Conservation (phyloP, 2,329 filamentous ascomycete species). For the Daldinia eschscholtzii region DNA sequence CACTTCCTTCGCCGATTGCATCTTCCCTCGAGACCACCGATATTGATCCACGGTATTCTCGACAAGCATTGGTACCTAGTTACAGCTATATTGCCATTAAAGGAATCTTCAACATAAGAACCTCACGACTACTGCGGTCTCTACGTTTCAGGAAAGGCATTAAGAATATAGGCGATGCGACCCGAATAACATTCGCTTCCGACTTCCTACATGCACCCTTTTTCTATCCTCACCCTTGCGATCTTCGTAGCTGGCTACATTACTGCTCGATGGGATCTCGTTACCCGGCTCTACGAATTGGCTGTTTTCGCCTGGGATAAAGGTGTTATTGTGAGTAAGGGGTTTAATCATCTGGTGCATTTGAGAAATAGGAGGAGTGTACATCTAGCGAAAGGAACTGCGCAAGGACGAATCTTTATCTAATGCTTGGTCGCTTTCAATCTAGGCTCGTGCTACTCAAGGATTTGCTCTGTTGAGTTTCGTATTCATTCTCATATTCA, state of each 20-base stretch:
- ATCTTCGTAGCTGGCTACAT: constrained; percentile 99
- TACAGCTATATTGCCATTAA: not conserved
- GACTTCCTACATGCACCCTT: constrained; percentile 84
- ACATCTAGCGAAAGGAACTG: not conserved
- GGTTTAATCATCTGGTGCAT: not conserved
- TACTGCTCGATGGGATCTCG: constrained; percentile 98
- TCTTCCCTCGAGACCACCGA: not conserved
- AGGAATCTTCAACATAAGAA: too few relatives aligned
- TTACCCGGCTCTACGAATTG: constrained; percentile 96
- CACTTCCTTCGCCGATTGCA: not conserved
- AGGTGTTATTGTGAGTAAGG: constrained; percentile 84
- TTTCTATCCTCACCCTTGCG: constrained; percentile 93
- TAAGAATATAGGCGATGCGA: constrained; percentile 44
- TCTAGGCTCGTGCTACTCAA: constrained; percentile 84
- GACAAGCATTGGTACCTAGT: not conserved
- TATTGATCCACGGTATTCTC: not conserved
- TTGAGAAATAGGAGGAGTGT: constrained; percentile 8
- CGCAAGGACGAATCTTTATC: constrained; percentile 6
- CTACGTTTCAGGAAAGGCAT: not conserved
- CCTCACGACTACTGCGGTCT: not conserved
- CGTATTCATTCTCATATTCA: constrained; percentile 84
- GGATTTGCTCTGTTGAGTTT: constrained; percentile 86
- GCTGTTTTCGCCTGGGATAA: constrained; percentile 98
- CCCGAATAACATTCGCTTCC: constrained; percentile 53
- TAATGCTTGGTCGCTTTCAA: constrained; percentile 29